Evolutionary conservation across 1,284 basidiomycete species (phyloP), one percentile per base, ranked within the genome.

Genomic region (Sutorius eximius): DNA sequence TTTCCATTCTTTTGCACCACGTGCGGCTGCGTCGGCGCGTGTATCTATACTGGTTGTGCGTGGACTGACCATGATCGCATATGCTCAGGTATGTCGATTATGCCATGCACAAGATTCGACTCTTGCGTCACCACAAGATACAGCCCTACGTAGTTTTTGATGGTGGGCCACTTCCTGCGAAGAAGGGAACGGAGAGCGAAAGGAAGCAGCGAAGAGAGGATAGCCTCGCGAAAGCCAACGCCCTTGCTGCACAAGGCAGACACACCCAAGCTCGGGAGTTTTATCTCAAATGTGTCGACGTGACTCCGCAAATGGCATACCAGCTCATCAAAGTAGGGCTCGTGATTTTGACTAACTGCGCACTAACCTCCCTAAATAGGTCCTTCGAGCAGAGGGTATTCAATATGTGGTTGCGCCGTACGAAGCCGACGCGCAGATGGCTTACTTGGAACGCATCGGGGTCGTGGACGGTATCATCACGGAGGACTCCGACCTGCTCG

Each of bases 361-460:
- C 15, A 36, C 48, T 61, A 27, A 71, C 44, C 29, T 45, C 44
- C 43, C 40, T 45, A 12, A 53, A 18, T 62, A 96, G 93, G 93
- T 91, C 4, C 77, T 98, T 36, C 83, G 82, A 49, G 89, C 87
- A 7, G 93, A 95, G 67, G 75, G 75, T 22, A 82, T 97, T 15
- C 71, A 82, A 24, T 98, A 97, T 69, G 79, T 99, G 27, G 97
- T 99, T 6, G 97, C 97, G 5, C 97, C 97, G 0, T 99, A 99
- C 72, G 97, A 99, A 77, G 97, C 97, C 0, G 97, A 99, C 68
- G 95, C 97, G 0, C 97, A 99, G 72, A 82, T 99, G 55, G 91
- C 93, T 51, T 98, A 89, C 73, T 80, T 99, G 45, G 97, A 99
- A 69, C 84, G 83, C 44, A 73, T 79, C 42, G 91, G 93, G 13